phyloP scores from a whole-genome alignment of 108 stramenopile species.

The Nitzschia sp. region DNA sequence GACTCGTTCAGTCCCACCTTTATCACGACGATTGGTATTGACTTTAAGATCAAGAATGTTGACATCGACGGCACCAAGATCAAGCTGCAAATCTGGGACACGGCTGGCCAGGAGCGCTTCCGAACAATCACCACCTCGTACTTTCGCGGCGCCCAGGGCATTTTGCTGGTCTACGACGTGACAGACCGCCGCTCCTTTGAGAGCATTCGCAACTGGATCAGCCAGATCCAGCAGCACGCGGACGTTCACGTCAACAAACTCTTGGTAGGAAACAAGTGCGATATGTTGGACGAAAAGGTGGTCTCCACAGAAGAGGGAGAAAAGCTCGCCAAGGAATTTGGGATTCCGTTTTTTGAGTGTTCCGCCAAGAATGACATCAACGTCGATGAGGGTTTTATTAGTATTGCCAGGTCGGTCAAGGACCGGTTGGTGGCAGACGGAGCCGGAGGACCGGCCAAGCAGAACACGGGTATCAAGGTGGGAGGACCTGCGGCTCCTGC shows the following conservation, averaged over 20 bases:
- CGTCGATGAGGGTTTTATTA: slow-evolving; percentile 87
- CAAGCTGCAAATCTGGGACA: slow-evolving; percentile 97
- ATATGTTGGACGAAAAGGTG: slow-evolving; percentile 93
- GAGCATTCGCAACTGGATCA: slow-evolving; percentile 97
- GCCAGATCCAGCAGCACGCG: slow-evolving; percentile 96
- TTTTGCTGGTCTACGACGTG: slow-evolving; percentile 98
- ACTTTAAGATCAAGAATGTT: slow-evolving; percentile 97
- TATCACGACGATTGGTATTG: slow-evolving; percentile 99
- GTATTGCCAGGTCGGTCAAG: slow-evolving; percentile 83
- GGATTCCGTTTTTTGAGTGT: slow-evolving; percentile 96
- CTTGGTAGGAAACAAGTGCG: slow-evolving; percentile 99
- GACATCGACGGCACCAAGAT: slow-evolving; percentile 92
- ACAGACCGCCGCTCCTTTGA: slow-evolving; percentile 98
- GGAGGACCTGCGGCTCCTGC: background rate
- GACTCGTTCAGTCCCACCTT: slow-evolving; percentile 97
- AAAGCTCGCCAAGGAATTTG: slow-evolving; percentile 91
- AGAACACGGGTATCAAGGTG: slow-evolving; percentile 17
- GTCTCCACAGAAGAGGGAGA: slow-evolving; percentile 94
- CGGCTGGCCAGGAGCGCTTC: slow-evolving; percentile 93
- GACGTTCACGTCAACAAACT: slow-evolving; percentile 97
- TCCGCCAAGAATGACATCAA: slow-evolving; percentile 95
- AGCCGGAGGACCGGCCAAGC: slow-evolving; percentile 65
- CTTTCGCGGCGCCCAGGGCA: slow-evolving; percentile 97
- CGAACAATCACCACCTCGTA: slow-evolving; percentile 95
- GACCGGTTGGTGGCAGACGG: slow-evolving; percentile 83